Evolutionary conservation across 768 basidiomycete species (phyloP).

Genomic region (Dacryopinax spathularia): DNA sequence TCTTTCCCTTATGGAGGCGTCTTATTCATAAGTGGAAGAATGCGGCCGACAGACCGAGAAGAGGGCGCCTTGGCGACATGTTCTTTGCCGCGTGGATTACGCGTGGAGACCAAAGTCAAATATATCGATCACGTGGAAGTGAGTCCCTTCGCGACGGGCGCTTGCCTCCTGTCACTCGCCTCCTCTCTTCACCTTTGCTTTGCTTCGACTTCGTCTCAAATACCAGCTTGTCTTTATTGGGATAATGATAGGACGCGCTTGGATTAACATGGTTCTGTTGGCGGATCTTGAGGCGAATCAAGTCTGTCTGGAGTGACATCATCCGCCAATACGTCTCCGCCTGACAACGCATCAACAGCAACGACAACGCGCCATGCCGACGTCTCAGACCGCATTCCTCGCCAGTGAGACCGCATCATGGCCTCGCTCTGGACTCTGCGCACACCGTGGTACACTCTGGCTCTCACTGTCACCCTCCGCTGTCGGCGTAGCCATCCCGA

Average conservation of each 20-base stretch:
- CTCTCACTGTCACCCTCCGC: neutral
- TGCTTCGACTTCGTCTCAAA: neutral
- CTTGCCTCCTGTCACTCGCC: neutral
- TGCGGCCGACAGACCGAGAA: no score
- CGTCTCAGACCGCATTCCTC: neutral
- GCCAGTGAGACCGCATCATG: no score
- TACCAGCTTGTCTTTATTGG: neutral
- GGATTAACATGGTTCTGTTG: no score
- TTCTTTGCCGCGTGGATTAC: neutral
- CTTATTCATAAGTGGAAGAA: no score
- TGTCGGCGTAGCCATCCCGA: neutral
- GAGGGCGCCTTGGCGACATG: no score
- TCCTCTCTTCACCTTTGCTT: neutral
- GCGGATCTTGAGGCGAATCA: no score
- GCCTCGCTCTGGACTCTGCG: no score
- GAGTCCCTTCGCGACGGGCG: neutral
- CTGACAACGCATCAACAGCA: neutral
- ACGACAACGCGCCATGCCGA: conserved; percentile 3
- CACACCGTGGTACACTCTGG: no score
- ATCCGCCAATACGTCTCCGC: neutral
- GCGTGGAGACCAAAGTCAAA: neutral
- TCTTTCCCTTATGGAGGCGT: no score
- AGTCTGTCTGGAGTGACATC: no score
- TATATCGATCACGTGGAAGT: neutral
- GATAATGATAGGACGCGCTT: neutral